Conservation (phyloP, 2,329 filamentous ascomycete species). For the Beauveria medogensis region DNA sequence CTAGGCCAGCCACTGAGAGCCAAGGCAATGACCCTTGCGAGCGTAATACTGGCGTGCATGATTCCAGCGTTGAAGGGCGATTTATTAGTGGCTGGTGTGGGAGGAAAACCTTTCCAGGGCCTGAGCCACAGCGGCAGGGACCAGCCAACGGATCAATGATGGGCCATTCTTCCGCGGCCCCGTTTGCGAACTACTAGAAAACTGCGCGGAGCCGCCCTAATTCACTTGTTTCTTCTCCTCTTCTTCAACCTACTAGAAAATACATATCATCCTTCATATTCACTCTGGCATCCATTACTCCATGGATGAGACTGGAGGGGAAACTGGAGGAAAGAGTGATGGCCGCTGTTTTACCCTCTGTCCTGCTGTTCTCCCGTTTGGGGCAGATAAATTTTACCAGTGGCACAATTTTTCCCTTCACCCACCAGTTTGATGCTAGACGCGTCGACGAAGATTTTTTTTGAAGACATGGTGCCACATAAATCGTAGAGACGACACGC, state of each 20-base stretch:
- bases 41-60: neutral
- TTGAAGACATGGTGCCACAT: neutral
- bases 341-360: constrained; percentile 42
- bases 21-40: constrained; percentile 6
- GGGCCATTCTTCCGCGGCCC: constrained; percentile 18
- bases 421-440: neutral
- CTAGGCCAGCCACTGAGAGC: constrained; percentile 4
- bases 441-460: neutral
- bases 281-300: constrained; percentile 54
- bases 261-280: constrained; percentile 51
- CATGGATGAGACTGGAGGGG: constrained; percentile 55
- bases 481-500: neutral
- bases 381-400: constrained; percentile 26
- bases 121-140: constrained; percentile 2
- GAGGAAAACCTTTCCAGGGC: neutral
- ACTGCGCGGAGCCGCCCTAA: neutral
- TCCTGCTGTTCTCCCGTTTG: constrained; percentile 29
- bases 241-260: constrained; percentile 36
- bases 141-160: neutral
- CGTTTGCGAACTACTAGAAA: constrained; percentile 8
- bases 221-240: constrained; percentile 16
- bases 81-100: neutral
- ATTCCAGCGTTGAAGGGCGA: no score
- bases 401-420: constrained; percentile 23
- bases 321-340: constrained; percentile 60